Evolutionary conservation across 2,329 filamentous ascomycete species (phyloP), one percentile per base, ranked within the genome.

Genomic region (Calcarisporium arbuscula): DNA sequence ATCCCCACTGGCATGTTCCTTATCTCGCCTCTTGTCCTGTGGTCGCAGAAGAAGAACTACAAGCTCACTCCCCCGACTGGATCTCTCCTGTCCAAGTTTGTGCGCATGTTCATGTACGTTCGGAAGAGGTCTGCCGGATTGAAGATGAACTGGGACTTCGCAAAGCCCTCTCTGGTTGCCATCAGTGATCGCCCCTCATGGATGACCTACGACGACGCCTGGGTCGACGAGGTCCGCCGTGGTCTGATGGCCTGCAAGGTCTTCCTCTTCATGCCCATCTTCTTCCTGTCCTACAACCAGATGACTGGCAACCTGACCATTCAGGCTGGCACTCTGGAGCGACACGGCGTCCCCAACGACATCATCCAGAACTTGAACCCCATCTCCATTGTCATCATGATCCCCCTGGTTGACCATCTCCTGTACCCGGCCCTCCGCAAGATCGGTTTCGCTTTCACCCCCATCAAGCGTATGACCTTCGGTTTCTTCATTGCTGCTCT

Each of bases 141-240:
- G 54, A 77, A 74, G 3, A 59, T 77, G 28, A 59, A 84, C 60
- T 87, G 82, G 77, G 76, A 85, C 18, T 52, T 65, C 5, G 76
- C 77, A 40, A 85, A 84, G 61, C 83, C 83, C 4, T 82, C 77
- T 52, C 63, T 67, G 22, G 66, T 85, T 6, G 61, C 70, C 8
- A 61, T 69, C 23, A 57, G 56, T 2, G 54, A 67, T 43, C 77
- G 78, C 35, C 83, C 83, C 0, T 26, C 36, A 0, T 89, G 82
- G 82, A 88, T 89, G 80, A 83, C 79, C 0, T 88, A 87, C 47
- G 84, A 90, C 42, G 85, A 90, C 46, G 75, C 76, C 34, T 90
- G 84, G 83, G 84, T 90, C 21, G 83, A 87, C 52, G 82, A 89
- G 53, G 77, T 88, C 31, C 69, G 70, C 34, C 80, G 83, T 58